These are phyloP conservation scores for Fomitopsis betulina DNA, from an alignment of 1,284 basidiomycete species.

Conservation along the genomic window DNA sequence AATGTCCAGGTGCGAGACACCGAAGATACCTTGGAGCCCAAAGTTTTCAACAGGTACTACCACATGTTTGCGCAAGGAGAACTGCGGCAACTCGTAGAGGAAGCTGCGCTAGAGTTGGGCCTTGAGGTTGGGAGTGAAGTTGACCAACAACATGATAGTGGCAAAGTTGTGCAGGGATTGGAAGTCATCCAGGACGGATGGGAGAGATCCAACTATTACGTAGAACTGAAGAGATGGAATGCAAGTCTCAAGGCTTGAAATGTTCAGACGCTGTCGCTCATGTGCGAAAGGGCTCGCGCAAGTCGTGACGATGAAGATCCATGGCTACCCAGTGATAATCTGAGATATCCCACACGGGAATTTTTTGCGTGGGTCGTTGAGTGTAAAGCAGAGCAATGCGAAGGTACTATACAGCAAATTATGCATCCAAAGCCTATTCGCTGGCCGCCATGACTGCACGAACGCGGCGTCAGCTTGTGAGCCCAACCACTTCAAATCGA, in stretches of 20 bases:
- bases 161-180: slow-evolving; percentile 36
- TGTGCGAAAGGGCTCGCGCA: not conserved
- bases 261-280: too few relatives aligned
- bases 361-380: not conserved
- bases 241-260: not conserved
- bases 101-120: slow-evolving; percentile 59
- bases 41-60: slow-evolving; percentile 84
- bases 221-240: slow-evolving; percentile 64
- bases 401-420: slow-evolving; percentile 18
- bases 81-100: slow-evolving; percentile 53
- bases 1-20: slow-evolving; percentile 12
- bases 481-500: not conserved
- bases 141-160: slow-evolving; percentile 9
- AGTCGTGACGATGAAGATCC: too few relatives aligned
- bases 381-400: slow-evolving; percentile 10
- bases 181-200: slow-evolving; percentile 75
- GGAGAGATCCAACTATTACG: slow-evolving; percentile 83
- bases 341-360: not conserved
- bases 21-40: slow-evolving; percentile 20
- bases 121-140: slow-evolving; percentile 41
- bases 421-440: slow-evolving; percentile 40
- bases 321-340: not conserved
- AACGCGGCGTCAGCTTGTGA: not conserved
- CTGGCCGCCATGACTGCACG: slow-evolving; percentile 66
- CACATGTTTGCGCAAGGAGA: slow-evolving; percentile 89